Base-by-base conservation (phyloP, 1,139 yeast species). In the Magnusiomyces tetraspermus region DNA sequence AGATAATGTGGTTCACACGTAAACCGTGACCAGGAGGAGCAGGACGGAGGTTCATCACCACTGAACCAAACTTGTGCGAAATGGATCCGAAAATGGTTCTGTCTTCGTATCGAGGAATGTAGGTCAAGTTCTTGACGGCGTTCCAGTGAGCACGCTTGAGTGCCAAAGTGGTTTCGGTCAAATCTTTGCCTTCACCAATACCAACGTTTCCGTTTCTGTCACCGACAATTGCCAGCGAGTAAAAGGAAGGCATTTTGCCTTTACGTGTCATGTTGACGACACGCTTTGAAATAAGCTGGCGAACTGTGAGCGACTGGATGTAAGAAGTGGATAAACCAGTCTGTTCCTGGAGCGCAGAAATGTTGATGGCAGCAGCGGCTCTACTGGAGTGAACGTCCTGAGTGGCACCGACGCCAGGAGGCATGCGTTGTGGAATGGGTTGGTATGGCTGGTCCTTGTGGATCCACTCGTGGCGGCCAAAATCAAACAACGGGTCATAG, bases 21-120 rank as follows among this genome's bases (percentile, higher is more conserved):
- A 92, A 77, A 36, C 99, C 99, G 60, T 87, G 86, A 60, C 97
- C 97, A 1, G 95, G 83, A 41, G 96, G 95, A 0, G 96, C 92
- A 2, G 96, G 81, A 64, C 90, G 80, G 61, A 92, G 73, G 63
- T 83, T 81, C 60, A 92, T 75, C 63, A 83, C 80, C 51, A 90
- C 94, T 36, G 97, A 95, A 64, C 89, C 96, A 71, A 74, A 88
- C 66, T 90, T 88, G 71, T 83, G 77, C 59, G 85, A 85, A 54
- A 92, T 76, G 59, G 85, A 83, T 54, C 96, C 96, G 64, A 82
- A 80, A 53, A 94, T 85, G 36, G 99, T 92, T 73, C 98, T 80
- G 63, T 88, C 78, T 69, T 92, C 97, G 66, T 85, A 84, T 60
- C 96, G 78, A 52, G 96, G 95, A 52, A 94, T 79, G 58, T 83